Conservation (phyloP, 306 rosid genomes). For the Vigna reflexopilosa region DNA sequence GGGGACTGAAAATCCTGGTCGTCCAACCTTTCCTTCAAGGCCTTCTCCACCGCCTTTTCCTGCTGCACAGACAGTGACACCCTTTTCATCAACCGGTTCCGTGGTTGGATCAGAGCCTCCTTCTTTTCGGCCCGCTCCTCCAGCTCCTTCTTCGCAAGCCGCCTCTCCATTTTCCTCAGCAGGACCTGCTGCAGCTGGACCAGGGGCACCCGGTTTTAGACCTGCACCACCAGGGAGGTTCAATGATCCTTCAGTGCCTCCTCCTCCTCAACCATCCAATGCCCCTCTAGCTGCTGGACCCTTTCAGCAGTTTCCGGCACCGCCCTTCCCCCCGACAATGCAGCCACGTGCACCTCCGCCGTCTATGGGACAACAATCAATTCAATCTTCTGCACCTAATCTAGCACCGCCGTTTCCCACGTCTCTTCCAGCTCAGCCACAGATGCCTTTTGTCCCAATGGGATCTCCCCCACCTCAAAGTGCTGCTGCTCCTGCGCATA, state of each 20-base stretch:
- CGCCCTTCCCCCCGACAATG: conserved; percentile 58
- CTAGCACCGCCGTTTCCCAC: conserved; percentile 60
- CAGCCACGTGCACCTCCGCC: conserved; percentile 53
- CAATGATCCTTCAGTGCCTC: conserved; percentile 83
- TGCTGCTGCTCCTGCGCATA: conserved; percentile 49
- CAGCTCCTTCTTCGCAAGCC: conserved; percentile 57
- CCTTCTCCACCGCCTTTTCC: conserved; percentile 69
- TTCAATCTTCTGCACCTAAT: conserved; percentile 55
- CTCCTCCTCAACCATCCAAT: conserved; percentile 63
- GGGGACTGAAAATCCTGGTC: conserved; percentile 92
- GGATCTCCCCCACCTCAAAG: conserved; percentile 68
- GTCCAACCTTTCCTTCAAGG: conserved; percentile 69
- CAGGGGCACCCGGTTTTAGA: conserved; percentile 67
- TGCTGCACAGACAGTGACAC: conserved; percentile 63
- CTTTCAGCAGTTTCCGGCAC: conserved; percentile 65
- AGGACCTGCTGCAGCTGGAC: conserved; percentile 54
- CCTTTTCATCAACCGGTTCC: conserved; percentile 78
- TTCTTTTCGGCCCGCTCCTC: conserved; percentile 62
- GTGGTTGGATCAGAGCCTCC: conserved; percentile 70
- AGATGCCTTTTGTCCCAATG: conserved; percentile 68
- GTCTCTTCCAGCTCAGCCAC: conserved; percentile 59
- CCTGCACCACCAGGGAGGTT: conserved; percentile 68
- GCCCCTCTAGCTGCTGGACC: conserved; percentile 57
- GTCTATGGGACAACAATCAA: conserved; percentile 59
- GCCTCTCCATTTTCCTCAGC: conserved; percentile 56